Evolutionary conservation across 257 asterid genomes (phyloP), one percentile per base, ranked within the genome.

Genomic region (Primulina tabacum): DNA sequence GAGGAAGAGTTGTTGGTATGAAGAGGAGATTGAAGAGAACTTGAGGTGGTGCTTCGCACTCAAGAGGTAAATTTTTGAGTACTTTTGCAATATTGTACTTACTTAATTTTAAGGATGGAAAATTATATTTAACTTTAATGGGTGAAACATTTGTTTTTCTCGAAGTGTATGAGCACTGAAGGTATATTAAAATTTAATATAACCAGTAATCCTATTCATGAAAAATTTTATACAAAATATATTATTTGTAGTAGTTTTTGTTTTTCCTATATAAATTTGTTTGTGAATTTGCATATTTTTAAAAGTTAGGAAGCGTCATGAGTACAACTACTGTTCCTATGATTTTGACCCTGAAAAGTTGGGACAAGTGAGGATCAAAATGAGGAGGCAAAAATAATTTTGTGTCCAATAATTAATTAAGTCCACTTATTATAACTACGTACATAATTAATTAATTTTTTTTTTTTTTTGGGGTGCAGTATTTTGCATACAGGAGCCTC

Each of bases 1-100:
- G 62, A 92, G 98, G 70, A 92, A 92, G 87, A 86, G 97, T 73
- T 92, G 98, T 72, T 93, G 98, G 98, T 93, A 90, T 70, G 98
- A 93, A 78, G 98, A 93, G 79, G 98, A 93, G 76, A 90, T 93
- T 74, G 98, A 93, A 73, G 96, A 86, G 64, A 89, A 93, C 62
- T 77, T 93, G 82, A 83, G 96, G 71, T 93, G 98, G 98, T 90
- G 96, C 68, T 93, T 93, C 76, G 98, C 98, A 28, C 96, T 93
- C 75, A 93, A 93, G 79, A 88, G 98, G 98, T 92, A 84, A 58
- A 0, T 43, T 43, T 34, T 34, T 6, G 4, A 0, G 33, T 3
- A 30, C 3, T 28, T 28, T 2, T 28, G 30, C 30, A 28, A 28
- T 28, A 32, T 32, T 32, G n/a, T n/a, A n/a, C 6, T 32, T 32